Conservation (phyloP, 2,329 filamentous ascomycete species). For the Colletotrichum brevisporum region DNA sequence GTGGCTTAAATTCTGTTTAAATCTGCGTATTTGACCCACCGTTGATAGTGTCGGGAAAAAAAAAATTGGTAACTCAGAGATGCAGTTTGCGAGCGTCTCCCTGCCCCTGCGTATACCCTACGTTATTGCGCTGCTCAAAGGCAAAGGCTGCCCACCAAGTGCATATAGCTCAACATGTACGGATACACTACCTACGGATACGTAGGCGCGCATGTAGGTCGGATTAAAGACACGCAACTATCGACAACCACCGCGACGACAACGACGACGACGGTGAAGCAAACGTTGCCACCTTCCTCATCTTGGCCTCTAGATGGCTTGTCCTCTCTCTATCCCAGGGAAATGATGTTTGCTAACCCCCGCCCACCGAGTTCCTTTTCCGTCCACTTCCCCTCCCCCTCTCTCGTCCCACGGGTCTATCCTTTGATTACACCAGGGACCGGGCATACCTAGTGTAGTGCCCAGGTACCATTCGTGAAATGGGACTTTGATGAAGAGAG, state of each 20-base stretch:
- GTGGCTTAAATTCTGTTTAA: too few relatives aligned
- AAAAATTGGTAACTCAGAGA: too few relatives aligned
- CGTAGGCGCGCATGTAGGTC: not conserved
- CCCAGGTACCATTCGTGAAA: slow-evolving; percentile 12
- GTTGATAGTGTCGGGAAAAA: too few relatives aligned
- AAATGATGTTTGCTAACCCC: slow-evolving; percentile 38
- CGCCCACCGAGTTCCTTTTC: slow-evolving; percentile 34
- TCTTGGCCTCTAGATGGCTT: slow-evolving; percentile 6
- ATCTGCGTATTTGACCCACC: too few relatives aligned
- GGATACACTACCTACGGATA: too few relatives aligned
- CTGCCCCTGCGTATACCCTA: slow-evolving; percentile 9
- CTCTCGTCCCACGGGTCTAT: slow-evolving; percentile 26
- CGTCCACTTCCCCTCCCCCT: slow-evolving; percentile 10
- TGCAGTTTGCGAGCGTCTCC: too few relatives aligned
- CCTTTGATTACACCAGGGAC: slow-evolving; percentile 28
- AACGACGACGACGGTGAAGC: slow-evolving; percentile 9
- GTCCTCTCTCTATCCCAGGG: slow-evolving; percentile 22
- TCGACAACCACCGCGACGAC: slow-evolving; percentile 6
- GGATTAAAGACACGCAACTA: slow-evolving; percentile 13
- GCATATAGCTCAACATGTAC: not conserved
- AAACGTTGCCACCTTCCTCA: slow-evolving; percentile 9
- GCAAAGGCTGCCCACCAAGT: slow-evolving; percentile 9
- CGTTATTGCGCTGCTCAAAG: slow-evolving; percentile 14
- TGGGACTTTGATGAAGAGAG: slow-evolving; percentile 31
- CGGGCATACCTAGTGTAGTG: not conserved